phyloP scores from a whole-genome alignment of 805 yeast species.

The Yarrowia alimentaria region DNA sequence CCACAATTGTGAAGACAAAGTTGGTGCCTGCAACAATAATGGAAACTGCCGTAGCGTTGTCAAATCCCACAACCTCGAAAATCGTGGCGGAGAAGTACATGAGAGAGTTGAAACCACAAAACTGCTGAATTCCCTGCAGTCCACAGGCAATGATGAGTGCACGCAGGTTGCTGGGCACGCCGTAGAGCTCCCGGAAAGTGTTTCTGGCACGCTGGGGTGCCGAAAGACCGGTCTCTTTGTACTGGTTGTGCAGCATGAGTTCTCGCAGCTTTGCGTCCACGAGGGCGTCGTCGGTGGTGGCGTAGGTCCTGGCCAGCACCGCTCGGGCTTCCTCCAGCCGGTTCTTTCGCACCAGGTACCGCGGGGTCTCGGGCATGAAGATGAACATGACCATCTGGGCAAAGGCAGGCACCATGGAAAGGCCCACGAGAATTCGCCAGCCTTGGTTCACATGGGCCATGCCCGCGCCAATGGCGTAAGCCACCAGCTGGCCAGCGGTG shows the following conservation, averaged over 20 bases:
- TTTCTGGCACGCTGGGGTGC: constrained; percentile 34
- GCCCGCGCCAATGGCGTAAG: constrained; percentile 85
- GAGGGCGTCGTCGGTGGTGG: constrained; percentile 58
- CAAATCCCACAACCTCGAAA: constrained; percentile 85
- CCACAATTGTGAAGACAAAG: constrained; percentile 80
- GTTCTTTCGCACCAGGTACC: constrained; percentile 76
- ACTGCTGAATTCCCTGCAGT: constrained; percentile 93
- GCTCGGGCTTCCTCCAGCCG: constrained; percentile 60
- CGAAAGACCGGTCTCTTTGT: constrained; percentile 23
- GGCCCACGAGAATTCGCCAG: constrained; percentile 90
- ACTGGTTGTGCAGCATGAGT: constrained; percentile 44
- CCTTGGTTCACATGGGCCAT: constrained; percentile 70
- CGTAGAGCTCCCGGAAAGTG: constrained; percentile 39
- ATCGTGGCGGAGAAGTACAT: constrained; percentile 95
- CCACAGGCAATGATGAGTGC: constrained; percentile 91
- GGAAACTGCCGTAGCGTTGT: constrained; percentile 90
- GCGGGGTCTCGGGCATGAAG: constrained; percentile 94
- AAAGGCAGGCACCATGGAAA: constrained; percentile 83
- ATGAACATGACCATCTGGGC: constrained; percentile 71
- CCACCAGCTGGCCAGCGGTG: constrained; percentile 93
- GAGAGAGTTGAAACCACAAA: constrained; percentile 92
- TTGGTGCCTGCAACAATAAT: constrained; percentile 92
- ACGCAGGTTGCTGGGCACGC: constrained; percentile 62
- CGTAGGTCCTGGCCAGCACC: constrained; percentile 64
- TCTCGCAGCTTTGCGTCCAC: constrained; percentile 69